A percentile compares a stretch with the other conserved stretches of the same genome.
Evolutionary conservation across 2,329 filamentous ascomycete species (phyloP).

Genomic region (Cladosporium velox): DNA sequence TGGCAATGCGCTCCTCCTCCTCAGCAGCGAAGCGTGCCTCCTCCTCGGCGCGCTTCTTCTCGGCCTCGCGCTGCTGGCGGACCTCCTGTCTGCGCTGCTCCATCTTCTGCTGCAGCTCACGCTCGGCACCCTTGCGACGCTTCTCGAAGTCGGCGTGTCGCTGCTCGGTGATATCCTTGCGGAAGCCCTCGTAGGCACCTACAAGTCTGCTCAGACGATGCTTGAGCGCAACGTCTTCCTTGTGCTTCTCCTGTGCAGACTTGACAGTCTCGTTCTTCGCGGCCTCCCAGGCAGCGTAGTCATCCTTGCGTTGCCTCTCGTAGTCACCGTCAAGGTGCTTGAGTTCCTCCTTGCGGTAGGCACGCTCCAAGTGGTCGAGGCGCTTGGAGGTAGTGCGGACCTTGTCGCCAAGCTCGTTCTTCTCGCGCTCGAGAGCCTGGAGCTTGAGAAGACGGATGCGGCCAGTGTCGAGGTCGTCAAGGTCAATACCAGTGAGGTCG

Average conservation of each 20-base stretch:
- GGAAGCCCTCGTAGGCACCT: constrained; percentile 80
- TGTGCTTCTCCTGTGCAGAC: constrained; percentile 85
- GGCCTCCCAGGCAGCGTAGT: constrained; percentile 77
- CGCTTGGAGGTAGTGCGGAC: constrained; percentile 91
- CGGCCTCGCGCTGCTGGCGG: constrained; percentile 76
- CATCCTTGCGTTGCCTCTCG: constrained; percentile 74
- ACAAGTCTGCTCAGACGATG: constrained; percentile 85
- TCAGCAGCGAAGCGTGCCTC: constrained; percentile 75
- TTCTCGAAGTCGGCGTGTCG: constrained; percentile 95
- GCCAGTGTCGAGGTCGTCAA: constrained; percentile 60
- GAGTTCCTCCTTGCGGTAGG: constrained; percentile 90
- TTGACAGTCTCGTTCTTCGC: constrained; percentile 74
- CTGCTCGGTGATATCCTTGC: constrained; percentile 77
- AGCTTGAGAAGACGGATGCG: constrained; percentile 93
- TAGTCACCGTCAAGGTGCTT: constrained; percentile 91
- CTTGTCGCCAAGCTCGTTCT: constrained; percentile 91
- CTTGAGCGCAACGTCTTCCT: constrained; percentile 89
- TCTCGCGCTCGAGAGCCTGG: constrained; percentile 93
- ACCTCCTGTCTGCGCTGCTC: constrained; percentile 83
- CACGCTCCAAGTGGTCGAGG: constrained; percentile 94
- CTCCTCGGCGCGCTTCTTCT: constrained; percentile 83
- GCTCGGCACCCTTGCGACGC: constrained; percentile 85
- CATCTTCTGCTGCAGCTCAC: constrained; percentile 91
- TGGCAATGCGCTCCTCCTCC: constrained; percentile 78
- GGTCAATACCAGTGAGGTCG: constrained; percentile 84